Evolutionary conservation across 2,329 filamentous ascomycete species (phyloP), one percentile per base, ranked within the genome.

Genomic region (Epicoccum sorghinum): DNA sequence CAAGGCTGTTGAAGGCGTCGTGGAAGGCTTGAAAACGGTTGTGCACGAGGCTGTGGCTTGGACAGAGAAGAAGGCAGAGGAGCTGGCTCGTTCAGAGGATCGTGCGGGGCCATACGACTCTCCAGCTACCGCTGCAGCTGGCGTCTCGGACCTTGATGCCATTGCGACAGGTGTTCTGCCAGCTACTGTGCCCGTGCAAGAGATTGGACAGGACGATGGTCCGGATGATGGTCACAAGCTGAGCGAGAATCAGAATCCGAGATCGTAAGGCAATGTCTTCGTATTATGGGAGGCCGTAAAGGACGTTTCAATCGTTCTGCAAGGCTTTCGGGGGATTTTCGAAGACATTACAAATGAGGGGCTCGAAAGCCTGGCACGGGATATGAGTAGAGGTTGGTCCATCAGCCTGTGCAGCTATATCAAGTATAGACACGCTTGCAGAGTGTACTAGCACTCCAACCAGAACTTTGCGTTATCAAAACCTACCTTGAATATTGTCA

Each of bases 21-120:
- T 59, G 0, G 42, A 64, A 14, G 57, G 61, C 10, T 57, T 69
- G 23, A 67, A 65, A 33, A 43, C 56, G 18, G 64, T 42, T 2
- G 58, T 70, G 7, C 55, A 65, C 4, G 58, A 58, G 7, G 66
- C 58, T 1, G 54, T 70, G 7, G 50, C 56, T 3, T 72, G 69
- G 68, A 63, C 63, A 1, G 65, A 70, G 47, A 56, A 65, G 40
- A 71, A 70, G 32, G 64, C 55, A 12, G 62, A 65, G 8, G 51
- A 61, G 10, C 41, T 74, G 37, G 53, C 59, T 25, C 49, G 36
- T 13, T 54, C 61, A 7, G 57, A 68, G 25, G 63, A 68, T 22
- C 59, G 55, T 23, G 57, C 62, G n/a, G 71, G 70, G 10, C 72
- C 70, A 3, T 75, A 74, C 27, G 47, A 62, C 4, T 71, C 65